A percentile compares a stretch with the other conserved stretches of the same genome.
Conservation (phyloP, 371 early-diverging fungal species). For the Parasitella parasitica region DNA sequence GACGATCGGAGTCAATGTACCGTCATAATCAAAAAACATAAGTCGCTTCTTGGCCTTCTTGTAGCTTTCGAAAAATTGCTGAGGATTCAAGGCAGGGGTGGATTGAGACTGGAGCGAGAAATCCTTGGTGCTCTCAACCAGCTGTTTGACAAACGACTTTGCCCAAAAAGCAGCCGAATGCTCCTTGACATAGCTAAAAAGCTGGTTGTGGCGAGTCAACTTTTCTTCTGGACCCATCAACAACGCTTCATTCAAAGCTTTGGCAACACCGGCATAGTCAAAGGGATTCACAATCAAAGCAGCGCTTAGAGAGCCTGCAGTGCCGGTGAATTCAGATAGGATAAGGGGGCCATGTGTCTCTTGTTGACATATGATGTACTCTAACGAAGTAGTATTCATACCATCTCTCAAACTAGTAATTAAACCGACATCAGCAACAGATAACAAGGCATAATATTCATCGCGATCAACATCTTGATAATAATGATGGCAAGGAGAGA, state of each 20-base stretch:
- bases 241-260: constrained; percentile 87
- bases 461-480: constrained; percentile 94
- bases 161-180: constrained; percentile 96
- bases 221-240: constrained; percentile 80
- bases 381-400: constrained; percentile 98
- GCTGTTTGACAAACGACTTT: constrained; percentile 67
- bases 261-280: constrained; percentile 91
- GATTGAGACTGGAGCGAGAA: constrained; percentile 53
- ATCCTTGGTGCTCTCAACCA: constrained; percentile 37
- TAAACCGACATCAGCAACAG: constrained; percentile 93
- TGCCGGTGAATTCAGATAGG: constrained; percentile 97
- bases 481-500: constrained; percentile 92
- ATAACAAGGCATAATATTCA: constrained; percentile 95
- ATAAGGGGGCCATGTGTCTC: constrained; percentile 88
- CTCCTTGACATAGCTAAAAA: constrained; percentile 77
- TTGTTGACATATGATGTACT: constrained; percentile 96
- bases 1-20: constrained; percentile 74
- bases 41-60: constrained; percentile 59
- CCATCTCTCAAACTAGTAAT: constrained; percentile 99
- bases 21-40: constrained; percentile 88
- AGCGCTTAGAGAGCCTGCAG: constrained; percentile 85
- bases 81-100: constrained; percentile 64
- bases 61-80: constrained; percentile 42
- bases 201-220: constrained; percentile 68
- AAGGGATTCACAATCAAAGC: constrained; percentile 96